Percentiles rank a stretch among this genome's conserved stretches.
Evolutionary conservation across 2,329 filamentous ascomycete genomes (phyloP).

Genomic region (Plenodomus biglobosus): DNA sequence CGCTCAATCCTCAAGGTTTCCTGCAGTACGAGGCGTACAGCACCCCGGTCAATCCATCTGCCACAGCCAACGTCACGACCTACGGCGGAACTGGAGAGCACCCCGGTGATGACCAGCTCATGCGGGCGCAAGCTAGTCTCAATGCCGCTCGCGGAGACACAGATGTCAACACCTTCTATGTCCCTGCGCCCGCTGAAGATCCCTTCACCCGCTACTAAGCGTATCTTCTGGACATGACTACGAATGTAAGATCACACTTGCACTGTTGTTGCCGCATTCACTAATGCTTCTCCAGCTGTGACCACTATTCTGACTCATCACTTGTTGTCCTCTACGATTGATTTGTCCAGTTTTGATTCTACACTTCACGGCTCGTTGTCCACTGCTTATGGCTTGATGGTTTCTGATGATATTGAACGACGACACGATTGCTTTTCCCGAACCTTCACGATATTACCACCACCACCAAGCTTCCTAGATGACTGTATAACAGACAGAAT

Average conservation of each 20-base stretch:
- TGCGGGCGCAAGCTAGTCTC: no score
- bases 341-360: not conserved
- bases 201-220: no score
- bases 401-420: no score
- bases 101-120: no score
- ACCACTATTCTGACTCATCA: not conserved
- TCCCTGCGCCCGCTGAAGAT: no score
- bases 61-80: not conserved
- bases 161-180: no score
- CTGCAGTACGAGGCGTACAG: not conserved
- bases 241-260: not conserved
- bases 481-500: not conserved
- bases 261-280: not conserved
- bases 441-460: not conserved
- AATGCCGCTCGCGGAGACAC: no score
- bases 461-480: not conserved
- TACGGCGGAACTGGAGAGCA: no score
- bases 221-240: not conserved
- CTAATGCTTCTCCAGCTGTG: not conserved
- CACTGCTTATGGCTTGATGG: no score
- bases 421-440: not conserved
- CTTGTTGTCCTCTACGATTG: not conserved
- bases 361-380: not conserved
- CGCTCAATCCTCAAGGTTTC: not conserved
- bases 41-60: not conserved